Base-by-base conservation (phyloP, 306 rosid genomes). In the Rubus parviflorus region DNA sequence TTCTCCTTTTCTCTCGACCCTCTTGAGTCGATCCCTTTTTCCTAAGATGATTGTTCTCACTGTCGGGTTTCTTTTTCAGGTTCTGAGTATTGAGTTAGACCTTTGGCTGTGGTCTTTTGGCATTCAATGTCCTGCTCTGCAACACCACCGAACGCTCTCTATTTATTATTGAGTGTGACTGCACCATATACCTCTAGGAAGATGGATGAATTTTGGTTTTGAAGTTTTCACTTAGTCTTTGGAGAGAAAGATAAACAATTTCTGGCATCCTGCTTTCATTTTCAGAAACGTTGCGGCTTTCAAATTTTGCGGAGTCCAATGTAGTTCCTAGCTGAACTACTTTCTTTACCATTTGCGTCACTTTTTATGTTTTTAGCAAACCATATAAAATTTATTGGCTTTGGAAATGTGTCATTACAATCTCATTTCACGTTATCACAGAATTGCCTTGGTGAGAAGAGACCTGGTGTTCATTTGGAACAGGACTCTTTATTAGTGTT, bases 81-180 rank as follows among this genome's bases (percentile, higher is more conserved):
- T 95, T 79, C 93, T 95, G 41, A 95, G 98, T 40, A 93, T 95
- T 85, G 98, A 95, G 91, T 83, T 95, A 81, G 98, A 95, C 83
- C 98, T 95, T 72, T 95, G 98, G 98, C 97, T 95, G 60, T 95
- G 98, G 98, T 92, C 97, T 48, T 81, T 86, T 75, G 98, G 98
- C 72, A 79, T 92, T 82, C 93, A 90, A 68, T 73, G 74, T 71
- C 83, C 88, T 61, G 83, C 92, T 49, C 91, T 94, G 81, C 88
- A 83, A 77, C 98, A 94, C 86, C 98, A 94, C 84, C 89, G 94
- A 51, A 94, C 98, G 4, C 97, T 92, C 61, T 94, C 97, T 52
- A 90, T 94, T 56, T 94, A 92, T 81, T 94, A 94, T 63, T 94
- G 79, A 90, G 73, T 68, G 66, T 61, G 42, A 30, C 68, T 35